Conservation (phyloP, 2,329 filamentous ascomycete species). For the Hirsutella thompsonii region DNA sequence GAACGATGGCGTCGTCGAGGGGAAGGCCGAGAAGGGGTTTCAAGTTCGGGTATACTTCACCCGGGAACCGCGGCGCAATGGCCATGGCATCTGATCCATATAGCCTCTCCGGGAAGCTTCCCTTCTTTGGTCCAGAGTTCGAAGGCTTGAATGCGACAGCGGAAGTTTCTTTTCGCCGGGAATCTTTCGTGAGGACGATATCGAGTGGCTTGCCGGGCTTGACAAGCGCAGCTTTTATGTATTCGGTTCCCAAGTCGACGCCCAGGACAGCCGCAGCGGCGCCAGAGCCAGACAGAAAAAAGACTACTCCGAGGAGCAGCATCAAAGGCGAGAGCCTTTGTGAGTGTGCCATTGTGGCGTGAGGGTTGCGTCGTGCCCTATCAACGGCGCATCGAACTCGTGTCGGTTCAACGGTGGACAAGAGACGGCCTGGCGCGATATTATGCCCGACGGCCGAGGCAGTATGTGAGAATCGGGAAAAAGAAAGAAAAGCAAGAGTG, state of each 20-base stretch:
- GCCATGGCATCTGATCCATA: conserved; percentile 90
- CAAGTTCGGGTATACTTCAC: conserved; percentile 88
- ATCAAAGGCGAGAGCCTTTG: conserved; percentile 21
- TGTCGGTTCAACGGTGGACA: not conserved
- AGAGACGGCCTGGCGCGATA: conserved; percentile 1
- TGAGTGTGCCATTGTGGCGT: conserved; percentile 20
- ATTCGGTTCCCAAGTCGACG: conserved; percentile 89
- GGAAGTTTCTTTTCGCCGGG: conserved; percentile 85
- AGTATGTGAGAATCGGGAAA: not conserved
- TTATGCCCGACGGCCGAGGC: not conserved
- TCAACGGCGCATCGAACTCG: conserved; percentile 5
- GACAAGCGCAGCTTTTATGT: conserved; percentile 90
- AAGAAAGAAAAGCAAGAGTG: conserved; percentile 5
- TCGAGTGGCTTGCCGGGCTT: conserved; percentile 96
- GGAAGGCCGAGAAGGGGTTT: conserved; percentile 78
- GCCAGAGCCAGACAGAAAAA: conserved; percentile 30
- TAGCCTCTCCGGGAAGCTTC: conserved; percentile 69
- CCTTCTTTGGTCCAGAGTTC: conserved; percentile 47
- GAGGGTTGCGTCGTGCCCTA: conserved; percentile 5
- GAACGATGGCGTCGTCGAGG: conserved; percentile 44
- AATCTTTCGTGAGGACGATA: conserved; percentile 96
- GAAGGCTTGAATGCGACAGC: conserved; percentile 88
- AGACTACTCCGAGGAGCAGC: conserved; percentile 23
- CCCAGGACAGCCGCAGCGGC: conserved; percentile 67
- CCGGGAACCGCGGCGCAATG: conserved; percentile 73